A percentile compares a stretch with the other conserved stretches of the same genome.
Conservation (phyloP, 257 asterid genomes). For the Plantago ovata region DNA sequence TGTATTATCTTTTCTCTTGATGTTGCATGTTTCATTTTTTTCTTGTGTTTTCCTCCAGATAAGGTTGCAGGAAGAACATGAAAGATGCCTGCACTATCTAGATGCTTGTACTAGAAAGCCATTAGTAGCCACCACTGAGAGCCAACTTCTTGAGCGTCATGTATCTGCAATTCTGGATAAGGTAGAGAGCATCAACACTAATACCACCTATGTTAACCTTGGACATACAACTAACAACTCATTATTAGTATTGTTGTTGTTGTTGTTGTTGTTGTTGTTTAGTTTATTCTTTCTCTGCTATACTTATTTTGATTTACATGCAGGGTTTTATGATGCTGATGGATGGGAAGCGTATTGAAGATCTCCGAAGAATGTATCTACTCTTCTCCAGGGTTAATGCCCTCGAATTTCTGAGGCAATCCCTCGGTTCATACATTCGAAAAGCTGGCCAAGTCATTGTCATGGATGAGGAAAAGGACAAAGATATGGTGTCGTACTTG, state of each 20-base stretch:
- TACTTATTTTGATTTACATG: conserved; percentile 21
- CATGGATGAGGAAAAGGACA: conserved; percentile 97
- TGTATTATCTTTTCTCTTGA: neutral
- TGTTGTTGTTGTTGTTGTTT: no score
- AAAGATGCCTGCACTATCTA: conserved; percentile 81
- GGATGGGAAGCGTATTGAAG: conserved; percentile 90
- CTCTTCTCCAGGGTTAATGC: conserved; percentile 75
- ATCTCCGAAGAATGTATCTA: conserved; percentile 77
- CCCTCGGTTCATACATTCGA: conserved; percentile 80
- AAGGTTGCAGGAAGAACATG: conserved; percentile 97
- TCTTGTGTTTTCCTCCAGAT: conserved; percentile 39
- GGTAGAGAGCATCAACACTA: conserved; percentile 30
- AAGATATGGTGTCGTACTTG: conserved; percentile 86
- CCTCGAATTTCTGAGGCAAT: conserved; percentile 75
- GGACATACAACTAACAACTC: neutral
- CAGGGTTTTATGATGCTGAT: conserved; percentile 87
- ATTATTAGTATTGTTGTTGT: no score
- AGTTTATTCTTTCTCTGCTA: neutral
- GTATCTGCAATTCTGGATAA: conserved; percentile 80
- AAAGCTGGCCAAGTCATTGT: conserved; percentile 86
- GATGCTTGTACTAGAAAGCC: conserved; percentile 85
- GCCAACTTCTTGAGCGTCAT: conserved; percentile 81
- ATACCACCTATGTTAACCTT: neutral
- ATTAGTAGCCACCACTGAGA: conserved; percentile 84
- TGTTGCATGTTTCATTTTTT: neutral